Evolutionary conservation across 495 filamentous ascomycete genomes (phyloP), one percentile per base, ranked within the genome.

Genomic region (Annulohypoxylon stygium): DNA sequence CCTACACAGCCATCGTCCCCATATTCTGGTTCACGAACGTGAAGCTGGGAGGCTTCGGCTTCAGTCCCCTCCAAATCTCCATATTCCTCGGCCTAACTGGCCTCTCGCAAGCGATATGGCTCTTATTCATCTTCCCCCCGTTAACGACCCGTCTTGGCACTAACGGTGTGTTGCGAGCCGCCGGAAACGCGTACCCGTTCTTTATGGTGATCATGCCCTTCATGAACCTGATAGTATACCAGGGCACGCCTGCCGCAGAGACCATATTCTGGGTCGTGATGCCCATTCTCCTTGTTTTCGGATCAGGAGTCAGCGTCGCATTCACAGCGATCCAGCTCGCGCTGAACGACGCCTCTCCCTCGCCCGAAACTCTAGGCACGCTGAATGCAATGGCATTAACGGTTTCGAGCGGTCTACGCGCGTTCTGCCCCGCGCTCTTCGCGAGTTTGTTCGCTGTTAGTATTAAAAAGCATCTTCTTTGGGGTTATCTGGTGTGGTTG

Each of bases 301-400:
- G 88, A 0, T 84, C 85, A 18, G 90, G 89, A 14, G 87, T 92
- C 0, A 86, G 84, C 47, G 93, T 93, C 90, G 84, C 86, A 3
- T 93, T 92, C 71, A 92, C 90, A 14, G 88, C 84, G 6, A 83
- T 88, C 23, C 90, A 92, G 82, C 87, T 93, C 23, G 88, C 87
- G 36, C 67, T 93, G 26, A 93, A 93, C 79, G 88, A 92, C 65
- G 86, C 91, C 11, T 83, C 89, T 12, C 91, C 91, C 0, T 87
- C 83, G 12, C 83, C 86, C 12, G 76, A 75, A 34, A 85, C 86
- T 6, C 79, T 93, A 26, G 90, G 89, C 5, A 91, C 87, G 12
- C 78, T 93, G 25, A 93, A 92, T 59, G 88, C 89, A 0, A 53
- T 93, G 2, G 86, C 88, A 0, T 81, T 93, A 61, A 86, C 88